Percentiles rank a stretch among this genome's conserved stretches.
Evolutionary conservation across 441 rosid species (phyloP).

Genomic region (Erysimum cheiri): DNA sequence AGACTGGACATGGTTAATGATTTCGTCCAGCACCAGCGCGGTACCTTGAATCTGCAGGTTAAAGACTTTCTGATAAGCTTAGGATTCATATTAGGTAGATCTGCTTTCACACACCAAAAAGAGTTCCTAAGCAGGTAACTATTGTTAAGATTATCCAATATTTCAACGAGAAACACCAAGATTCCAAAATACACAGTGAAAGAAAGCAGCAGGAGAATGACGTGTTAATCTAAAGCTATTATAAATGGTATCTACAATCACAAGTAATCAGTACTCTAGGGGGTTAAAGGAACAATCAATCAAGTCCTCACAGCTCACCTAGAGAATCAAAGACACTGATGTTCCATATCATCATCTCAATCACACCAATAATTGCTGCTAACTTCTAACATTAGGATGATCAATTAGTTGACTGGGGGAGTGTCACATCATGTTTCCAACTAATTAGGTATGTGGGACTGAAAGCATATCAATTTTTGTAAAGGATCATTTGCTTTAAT

Average conservation of each 20-base stretch:
- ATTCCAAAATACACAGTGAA: conserved; percentile 24
- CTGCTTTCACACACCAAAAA: conserved; percentile 6
- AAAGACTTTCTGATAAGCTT: conserved; percentile 35
- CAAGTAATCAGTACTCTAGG: conserved; percentile 31
- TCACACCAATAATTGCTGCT: conserved; percentile 44
- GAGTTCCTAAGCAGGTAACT: conserved; percentile 13
- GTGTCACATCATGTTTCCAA: conserved; percentile 48
- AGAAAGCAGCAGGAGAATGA: conserved; percentile 21
- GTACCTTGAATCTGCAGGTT: conserved; percentile 85
- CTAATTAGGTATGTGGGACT: conserved; percentile 53
- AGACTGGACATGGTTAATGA: conserved; percentile 86
- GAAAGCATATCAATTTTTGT: conserved; percentile 45
- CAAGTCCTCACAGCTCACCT: conserved; percentile 42
- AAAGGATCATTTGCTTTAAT: conserved; percentile 41
- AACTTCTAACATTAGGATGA: conserved; percentile 38
- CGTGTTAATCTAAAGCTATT: conserved; percentile 25
- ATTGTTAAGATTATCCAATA: conserved; percentile 1
- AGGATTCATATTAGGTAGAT: conserved; percentile 8
- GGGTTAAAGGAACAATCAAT: conserved; percentile 41
- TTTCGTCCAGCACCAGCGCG: conserved; percentile 86
- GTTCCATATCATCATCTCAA: conserved; percentile 38
- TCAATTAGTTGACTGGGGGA: conserved; percentile 38
- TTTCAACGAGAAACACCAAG: conserved; percentile 22
- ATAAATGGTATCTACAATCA: conserved; percentile 11
- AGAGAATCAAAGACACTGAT: conserved; percentile 28